A percentile compares a stretch with the other conserved stretches of the same genome.
These are phyloP conservation scores for Diutina scorzettiae DNA, from an alignment of 1,139 yeast species.

Conservation along the genomic window DNA sequence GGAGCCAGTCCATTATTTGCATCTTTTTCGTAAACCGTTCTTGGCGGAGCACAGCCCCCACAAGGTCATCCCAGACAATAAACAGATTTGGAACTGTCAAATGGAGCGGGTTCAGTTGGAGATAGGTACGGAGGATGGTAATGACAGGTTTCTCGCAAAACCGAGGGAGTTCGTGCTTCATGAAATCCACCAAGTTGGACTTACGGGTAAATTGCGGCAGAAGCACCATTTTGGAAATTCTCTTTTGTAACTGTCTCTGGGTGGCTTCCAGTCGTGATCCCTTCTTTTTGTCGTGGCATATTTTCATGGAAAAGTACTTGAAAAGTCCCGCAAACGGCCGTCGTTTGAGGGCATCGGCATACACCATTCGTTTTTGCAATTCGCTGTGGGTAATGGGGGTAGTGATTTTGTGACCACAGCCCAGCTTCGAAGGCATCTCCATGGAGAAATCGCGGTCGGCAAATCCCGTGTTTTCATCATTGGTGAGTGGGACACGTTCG, in stretches of 20 bases:
- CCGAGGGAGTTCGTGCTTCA: slow-evolving; percentile 5
- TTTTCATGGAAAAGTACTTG: slow-evolving; percentile 9
- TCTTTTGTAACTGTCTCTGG: slow-evolving; percentile 1
- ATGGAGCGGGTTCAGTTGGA: slow-evolving; percentile 14
- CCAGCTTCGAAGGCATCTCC: not conserved
- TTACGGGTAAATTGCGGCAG: not conserved
- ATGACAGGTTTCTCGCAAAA: slow-evolving; percentile 4
- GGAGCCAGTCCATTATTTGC: slow-evolving; percentile 19
- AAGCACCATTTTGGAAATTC: not conserved
- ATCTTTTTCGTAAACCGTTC: slow-evolving; percentile 21
- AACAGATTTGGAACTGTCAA: slow-evolving; percentile 12
- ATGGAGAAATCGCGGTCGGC: slow-evolving; percentile 13
- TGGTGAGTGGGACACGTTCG: slow-evolving; percentile 11
- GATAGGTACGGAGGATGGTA: slow-evolving; percentile 11
- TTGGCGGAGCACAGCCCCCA: slow-evolving; percentile 22
- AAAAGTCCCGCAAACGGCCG: slow-evolving; percentile 11
- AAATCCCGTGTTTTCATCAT: slow-evolving; percentile 14
- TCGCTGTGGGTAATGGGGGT: slow-evolving; percentile 12
- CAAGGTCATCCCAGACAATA: slow-evolving; percentile 18
- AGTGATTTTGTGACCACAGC: slow-evolving; percentile 8
- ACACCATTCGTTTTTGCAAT: slow-evolving; percentile 15
- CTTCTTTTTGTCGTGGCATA: not conserved
- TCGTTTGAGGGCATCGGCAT: slow-evolving; percentile 12
- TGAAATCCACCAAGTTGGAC: not conserved
- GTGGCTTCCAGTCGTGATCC: not conserved